Base-by-base conservation (phyloP, 1,139 yeast species). In the Yamadazyma trypodendri region DNA sequence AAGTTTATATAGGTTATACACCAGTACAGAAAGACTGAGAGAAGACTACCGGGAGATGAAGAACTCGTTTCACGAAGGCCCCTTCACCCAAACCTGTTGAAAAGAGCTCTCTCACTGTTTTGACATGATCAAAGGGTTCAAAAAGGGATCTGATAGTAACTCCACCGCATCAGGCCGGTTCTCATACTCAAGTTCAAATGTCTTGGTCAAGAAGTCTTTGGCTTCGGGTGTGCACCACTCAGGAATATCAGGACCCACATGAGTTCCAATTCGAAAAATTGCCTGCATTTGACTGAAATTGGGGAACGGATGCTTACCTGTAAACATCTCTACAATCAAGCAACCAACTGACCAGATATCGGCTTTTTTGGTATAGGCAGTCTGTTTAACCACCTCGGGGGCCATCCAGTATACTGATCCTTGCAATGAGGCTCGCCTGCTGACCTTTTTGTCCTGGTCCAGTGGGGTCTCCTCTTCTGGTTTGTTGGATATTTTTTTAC, bases 361-460 rank as follows among this genome's bases (percentile, higher is more conserved):
- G 0, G 95, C 95, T 56, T 86, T 87, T 36, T 84, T 79, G 4
- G 96, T 89, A 42, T 88, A 86, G 0, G 92, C 86, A 1, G 88
- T 82, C 55, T 89, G 96, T 53, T 87, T 86, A 11, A 89, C 96
- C 11, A 90, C 96, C 57, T 90, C 97, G 0, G 97, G 97, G 0
- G 97, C 96, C 97, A 90, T 90, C 97, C 97, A 90, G 55, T 83
- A 90, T 0, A 89, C 95, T 6, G 95, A 86, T 0, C 97, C 97
- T 62, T 89, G 97, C 34, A 90, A 60, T 0, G 96, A 87, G 0
- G 89, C 92, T 34, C 96, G 72, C 49, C 86, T 81, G 18, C 73
- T 68, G 10, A 66, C 54, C 42, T 50, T 60, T 45, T 49, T 55
- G 12, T 48, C 51, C 28, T 49, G 52, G 12, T n/a, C 43, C 46